Evolutionary conservation across 2,329 filamentous ascomycete species (phyloP).

Genomic region (Fusarium subglutinans): DNA sequence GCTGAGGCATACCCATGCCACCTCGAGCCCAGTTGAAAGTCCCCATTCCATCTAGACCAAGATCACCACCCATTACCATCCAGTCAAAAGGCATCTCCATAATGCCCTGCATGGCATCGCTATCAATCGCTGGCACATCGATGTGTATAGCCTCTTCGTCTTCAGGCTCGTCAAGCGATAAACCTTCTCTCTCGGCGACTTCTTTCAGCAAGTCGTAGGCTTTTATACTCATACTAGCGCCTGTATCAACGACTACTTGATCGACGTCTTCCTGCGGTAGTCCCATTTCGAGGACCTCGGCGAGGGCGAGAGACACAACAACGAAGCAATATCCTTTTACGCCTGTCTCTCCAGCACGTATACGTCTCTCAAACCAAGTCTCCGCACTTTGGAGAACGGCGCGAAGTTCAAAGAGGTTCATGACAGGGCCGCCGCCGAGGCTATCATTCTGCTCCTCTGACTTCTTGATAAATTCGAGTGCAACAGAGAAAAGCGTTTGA

Average conservation of each 20-base stretch:
- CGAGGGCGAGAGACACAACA: slow-evolving; percentile 45
- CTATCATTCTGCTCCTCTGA: slow-evolving; percentile 52
- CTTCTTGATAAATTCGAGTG: slow-evolving; percentile 57
- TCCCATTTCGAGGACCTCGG: slow-evolving; percentile 47
- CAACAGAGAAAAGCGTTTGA: slow-evolving; percentile 54
- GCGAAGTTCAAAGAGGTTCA: slow-evolving; percentile 46
- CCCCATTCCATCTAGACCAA: slow-evolving; percentile 37
- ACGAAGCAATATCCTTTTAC: slow-evolving; percentile 53
- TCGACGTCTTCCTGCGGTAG: slow-evolving; percentile 45
- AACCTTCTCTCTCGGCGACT: slow-evolving; percentile 43
- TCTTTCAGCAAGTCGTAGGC: slow-evolving; percentile 47
- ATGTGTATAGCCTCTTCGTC: slow-evolving; percentile 8
- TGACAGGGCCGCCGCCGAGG: slow-evolving; percentile 43
- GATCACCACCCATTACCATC: slow-evolving; percentile 31
- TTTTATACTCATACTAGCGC: slow-evolving; percentile 39
- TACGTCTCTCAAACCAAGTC: slow-evolving; percentile 46
- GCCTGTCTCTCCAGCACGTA: slow-evolving; percentile 56
- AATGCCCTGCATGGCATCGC: slow-evolving; percentile 34
- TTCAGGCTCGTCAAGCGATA: slow-evolving; percentile 6
- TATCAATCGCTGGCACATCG: slow-evolving; percentile 1
- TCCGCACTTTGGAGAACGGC: slow-evolving; percentile 43
- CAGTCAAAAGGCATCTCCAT: slow-evolving; percentile 42
- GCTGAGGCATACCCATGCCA: slow-evolving; percentile 7
- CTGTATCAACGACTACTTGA: slow-evolving; percentile 40
- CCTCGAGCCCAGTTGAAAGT: slow-evolving; percentile 29